These are phyloP conservation scores for Lenzites betulinus DNA, from an alignment of 768 basidiomycete species.

Conservation along the genomic window DNA sequence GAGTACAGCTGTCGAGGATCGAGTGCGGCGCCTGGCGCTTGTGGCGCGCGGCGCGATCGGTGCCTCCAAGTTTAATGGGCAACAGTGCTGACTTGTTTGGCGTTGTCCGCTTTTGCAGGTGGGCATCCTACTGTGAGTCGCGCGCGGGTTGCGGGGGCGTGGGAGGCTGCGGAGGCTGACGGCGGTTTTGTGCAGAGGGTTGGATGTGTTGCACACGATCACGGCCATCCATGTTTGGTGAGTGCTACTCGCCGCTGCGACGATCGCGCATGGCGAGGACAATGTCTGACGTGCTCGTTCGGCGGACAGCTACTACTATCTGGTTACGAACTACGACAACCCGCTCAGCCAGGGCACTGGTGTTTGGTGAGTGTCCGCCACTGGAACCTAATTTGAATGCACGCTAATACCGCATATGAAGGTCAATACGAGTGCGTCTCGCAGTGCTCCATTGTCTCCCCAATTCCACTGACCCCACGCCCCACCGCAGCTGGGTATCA, in stretches of 20 bases:
- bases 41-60: not conserved
- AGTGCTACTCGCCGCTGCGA: too few species aligned
- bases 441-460: too few species aligned
- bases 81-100: not conserved
- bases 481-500: not conserved
- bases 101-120: not conserved
- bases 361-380: conserved; percentile 2
- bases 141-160: too few species aligned
- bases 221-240: conserved; percentile 6
- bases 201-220: conserved; percentile 6
- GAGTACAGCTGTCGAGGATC: too few species aligned
- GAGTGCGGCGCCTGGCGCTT: not conserved
- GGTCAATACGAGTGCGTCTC: conserved; percentile 5
- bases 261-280: too few species aligned
- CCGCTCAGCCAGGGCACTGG: not conserved
- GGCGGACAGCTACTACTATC: not conserved
- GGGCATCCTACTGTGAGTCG: not conserved
- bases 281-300: not conserved
- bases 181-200: not conserved
- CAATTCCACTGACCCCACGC: not conserved
- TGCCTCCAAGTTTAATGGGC: too few species aligned
- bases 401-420: not conserved
- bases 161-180: not conserved
- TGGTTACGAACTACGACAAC: conserved; percentile 6
- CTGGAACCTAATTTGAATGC: not conserved